Evolutionary conservation across 2,329 filamentous ascomycete genomes (phyloP).

Genomic region (Aspergillus transmontanensis): DNA sequence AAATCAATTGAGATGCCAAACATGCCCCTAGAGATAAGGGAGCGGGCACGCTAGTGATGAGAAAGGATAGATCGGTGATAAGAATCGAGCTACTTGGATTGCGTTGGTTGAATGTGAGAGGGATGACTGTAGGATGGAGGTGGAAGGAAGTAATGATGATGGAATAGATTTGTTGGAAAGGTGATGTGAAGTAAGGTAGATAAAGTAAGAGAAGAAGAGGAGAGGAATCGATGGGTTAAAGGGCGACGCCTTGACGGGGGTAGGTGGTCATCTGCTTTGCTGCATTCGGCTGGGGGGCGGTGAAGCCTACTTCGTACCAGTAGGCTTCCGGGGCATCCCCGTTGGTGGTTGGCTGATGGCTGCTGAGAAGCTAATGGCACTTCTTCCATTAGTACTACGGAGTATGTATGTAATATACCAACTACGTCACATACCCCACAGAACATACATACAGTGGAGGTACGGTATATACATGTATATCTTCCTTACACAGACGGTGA

Average conservation of each 20-base stretch:
- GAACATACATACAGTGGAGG: too few relatives aligned
- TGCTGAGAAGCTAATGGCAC: neutral
- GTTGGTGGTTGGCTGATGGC: conserved; percentile 6
- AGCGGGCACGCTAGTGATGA: conserved; percentile 14
- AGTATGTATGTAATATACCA: neutral
- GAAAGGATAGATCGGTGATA: conserved; percentile 5
- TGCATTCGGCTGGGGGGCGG: conserved; percentile 29
- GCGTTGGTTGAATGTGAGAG: neutral
- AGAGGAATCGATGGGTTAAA: conserved; percentile 21
- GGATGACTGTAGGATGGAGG: neutral
- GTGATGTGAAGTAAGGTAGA: conserved; percentile 8
- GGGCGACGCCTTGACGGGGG: conserved; percentile 20
- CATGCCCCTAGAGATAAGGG: conserved; percentile 14
- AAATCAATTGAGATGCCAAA: conserved; percentile 10
- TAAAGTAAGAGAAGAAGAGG: conserved; percentile 14
- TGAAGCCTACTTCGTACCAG: conserved; percentile 15
- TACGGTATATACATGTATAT: neutral
- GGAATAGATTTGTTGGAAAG: conserved; percentile 6
- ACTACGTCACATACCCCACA: neutral
- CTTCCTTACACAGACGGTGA: neutral
- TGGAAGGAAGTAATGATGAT: neutral
- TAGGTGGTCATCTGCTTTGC: conserved; percentile 19
- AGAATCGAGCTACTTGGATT: neutral
- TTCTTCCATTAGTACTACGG: neutral
- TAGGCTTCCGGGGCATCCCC: conserved; percentile 5